Evolutionary conservation across 352 stramenopile genomes (phyloP), one percentile per base, ranked within the genome.

Genomic region (Blastocystis sp.): DNA sequence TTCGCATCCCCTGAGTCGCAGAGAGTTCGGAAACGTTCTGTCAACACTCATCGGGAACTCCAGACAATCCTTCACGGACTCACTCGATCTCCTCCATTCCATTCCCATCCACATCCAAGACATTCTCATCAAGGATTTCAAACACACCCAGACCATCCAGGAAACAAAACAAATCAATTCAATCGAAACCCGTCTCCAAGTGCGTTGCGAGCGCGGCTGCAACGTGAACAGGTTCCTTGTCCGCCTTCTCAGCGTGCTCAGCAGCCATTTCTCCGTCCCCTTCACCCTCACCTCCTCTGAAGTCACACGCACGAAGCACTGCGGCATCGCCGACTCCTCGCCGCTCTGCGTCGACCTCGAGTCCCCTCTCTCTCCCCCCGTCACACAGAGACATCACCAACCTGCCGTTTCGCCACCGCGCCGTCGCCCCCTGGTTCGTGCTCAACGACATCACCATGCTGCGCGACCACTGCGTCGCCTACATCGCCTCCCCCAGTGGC

Each of bases 121-220:
- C n/a, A 78, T 78, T 38, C 44, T 34, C 46, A 61, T 78, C 40
- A 78, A 78, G 24, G 14, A 78, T n/a, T 78, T 46, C 67, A 63
- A 32, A 57, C 27, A 40, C 21, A 40, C 27, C 2, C 44, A 32
- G 29, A 40, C 36, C 2, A 51, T 38, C 32, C 11, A 56, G 42
- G n/a, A n/a, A n/a, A n/a, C n/a, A n/a, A n/a, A n/a, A n/a, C n/a
- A n/a, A n/a, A n/a, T n/a, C n/a, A n/a, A n/a, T n/a, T n/a, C n/a
- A n/a, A n/a, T n/a, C n/a, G n/a, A n/a, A n/a, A 27, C 48, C 32
- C 67, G 32, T n/a, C 24, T 67, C 38, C 24, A 42, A 16, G 14
- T 78, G 21, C 36, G 24, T 46, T 78, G 67, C 36, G 46, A 34
- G 21, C 67, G 57, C n/a, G 67, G 67, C 6, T 78, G 67, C 34